These are phyloP conservation scores for Rhodomyrtus psidioides DNA, from an alignment of 441 rosid genomes.

Conservation along the genomic window DNA sequence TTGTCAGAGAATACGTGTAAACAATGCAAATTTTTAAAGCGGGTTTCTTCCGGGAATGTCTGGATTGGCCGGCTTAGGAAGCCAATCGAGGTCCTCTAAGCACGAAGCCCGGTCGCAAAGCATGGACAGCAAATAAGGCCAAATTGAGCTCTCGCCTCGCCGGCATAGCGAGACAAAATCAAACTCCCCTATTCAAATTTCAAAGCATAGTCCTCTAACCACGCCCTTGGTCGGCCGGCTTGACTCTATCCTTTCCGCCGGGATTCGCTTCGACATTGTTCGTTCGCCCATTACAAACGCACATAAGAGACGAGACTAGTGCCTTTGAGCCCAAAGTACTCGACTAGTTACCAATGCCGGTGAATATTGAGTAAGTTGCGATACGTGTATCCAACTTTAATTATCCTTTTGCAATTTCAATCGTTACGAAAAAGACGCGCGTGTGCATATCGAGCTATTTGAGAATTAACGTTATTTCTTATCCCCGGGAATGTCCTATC, in stretches of 20 bases:
- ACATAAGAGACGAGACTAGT: too few relatives aligned
- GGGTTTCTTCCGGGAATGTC: not conserved
- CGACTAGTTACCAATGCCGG: too few relatives aligned
- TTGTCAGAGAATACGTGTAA: not conserved
- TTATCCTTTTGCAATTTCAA: too few relatives aligned
- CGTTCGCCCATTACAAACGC: too few relatives aligned
- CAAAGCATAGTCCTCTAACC: not conserved
- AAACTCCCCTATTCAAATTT: not conserved
- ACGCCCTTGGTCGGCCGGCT: not conserved
- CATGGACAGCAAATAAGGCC: not conserved
- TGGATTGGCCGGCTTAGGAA: not conserved
- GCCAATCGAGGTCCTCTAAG: not conserved
- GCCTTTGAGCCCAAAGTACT: too few relatives aligned
- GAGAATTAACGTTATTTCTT: not conserved
- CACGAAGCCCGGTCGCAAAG: not conserved
- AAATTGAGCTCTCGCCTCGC: too few relatives aligned
- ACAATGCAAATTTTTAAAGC: too few relatives aligned
- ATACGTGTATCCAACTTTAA: too few relatives aligned
- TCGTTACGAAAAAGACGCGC: too few relatives aligned
- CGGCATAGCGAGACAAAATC: not conserved
- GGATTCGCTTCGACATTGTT: not conserved
- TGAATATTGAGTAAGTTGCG: too few relatives aligned
- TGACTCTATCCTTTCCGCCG: not conserved
- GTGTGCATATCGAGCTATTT: too few relatives aligned
- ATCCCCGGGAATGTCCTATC: not conserved